Conservation (phyloP, 192 early-diverging fungal genomes). For the Mortierella claussenii region DNA sequence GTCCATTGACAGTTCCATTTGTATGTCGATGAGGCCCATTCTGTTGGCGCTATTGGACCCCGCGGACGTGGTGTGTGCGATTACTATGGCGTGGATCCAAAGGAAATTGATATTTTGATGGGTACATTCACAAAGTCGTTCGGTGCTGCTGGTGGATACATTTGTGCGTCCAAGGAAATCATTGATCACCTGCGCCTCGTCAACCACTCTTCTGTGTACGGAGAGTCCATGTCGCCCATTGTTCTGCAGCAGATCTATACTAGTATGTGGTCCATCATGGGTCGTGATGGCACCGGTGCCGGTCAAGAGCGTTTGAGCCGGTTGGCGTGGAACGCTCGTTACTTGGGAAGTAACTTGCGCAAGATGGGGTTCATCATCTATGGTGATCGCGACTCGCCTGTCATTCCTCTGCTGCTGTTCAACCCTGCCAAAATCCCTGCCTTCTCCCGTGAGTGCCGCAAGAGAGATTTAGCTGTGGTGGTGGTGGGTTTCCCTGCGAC, state of each 20-base stretch:
- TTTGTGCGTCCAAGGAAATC: constrained; percentile 77
- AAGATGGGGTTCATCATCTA: constrained; percentile 96
- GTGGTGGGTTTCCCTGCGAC: constrained; percentile 98
- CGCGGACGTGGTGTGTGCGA: constrained; percentile 96
- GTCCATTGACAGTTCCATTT: constrained; percentile 76
- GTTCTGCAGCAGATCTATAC: constrained; percentile 92
- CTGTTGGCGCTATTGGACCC: constrained; percentile 93
- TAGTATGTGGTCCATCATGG: constrained; percentile 92
- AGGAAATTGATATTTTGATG: constrained; percentile 94
- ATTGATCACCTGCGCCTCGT: constrained; percentile 84
- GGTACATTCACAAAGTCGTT: constrained; percentile 99
- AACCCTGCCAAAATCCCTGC: constrained; percentile 97
- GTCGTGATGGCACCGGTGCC: constrained; percentile 87
- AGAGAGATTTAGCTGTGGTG: constrained; percentile 92
- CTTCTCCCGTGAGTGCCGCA: constrained; percentile 92
- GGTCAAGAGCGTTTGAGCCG: constrained; percentile 86
- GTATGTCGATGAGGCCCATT: constrained; percentile 98
- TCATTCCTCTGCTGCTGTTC: constrained; percentile 91
- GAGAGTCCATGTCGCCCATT: constrained; percentile 87
- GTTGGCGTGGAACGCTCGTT: constrained; percentile 88
- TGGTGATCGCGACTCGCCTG: constrained; percentile 87
- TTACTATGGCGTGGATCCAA: constrained; percentile 92
- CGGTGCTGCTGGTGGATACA: constrained; percentile 97
- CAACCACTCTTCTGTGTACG: constrained; percentile 88
- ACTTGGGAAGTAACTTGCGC: constrained; percentile 81